phyloP scores from a whole-genome alignment of 73 alveolate species.

The Paraurostyla sp. region DNA sequence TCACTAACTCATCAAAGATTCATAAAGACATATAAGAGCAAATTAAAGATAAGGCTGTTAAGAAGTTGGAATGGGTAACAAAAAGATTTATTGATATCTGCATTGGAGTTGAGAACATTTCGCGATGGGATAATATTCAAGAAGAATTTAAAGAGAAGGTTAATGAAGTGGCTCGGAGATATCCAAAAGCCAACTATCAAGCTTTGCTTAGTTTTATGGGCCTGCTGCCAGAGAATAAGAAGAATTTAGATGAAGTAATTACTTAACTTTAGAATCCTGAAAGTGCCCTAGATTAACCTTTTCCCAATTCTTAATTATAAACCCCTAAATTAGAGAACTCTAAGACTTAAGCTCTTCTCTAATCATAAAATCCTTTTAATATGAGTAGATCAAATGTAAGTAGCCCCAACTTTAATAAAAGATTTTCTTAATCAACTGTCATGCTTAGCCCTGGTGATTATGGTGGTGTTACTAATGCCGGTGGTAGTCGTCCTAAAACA shows the following conservation, averaged over 20 bases:
- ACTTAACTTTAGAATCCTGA: not conserved
- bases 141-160: slow-evolving; percentile 57
- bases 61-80: slow-evolving; percentile 59
- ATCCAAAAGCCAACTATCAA: slow-evolving; percentile 57
- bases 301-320: too few relatives aligned
- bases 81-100: slow-evolving; percentile 68
- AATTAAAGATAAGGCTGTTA: slow-evolving; percentile 52
- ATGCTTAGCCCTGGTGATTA: slow-evolving; percentile 20
- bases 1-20: slow-evolving; percentile 39
- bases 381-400: not conserved
- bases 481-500: slow-evolving; percentile 24
- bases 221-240: slow-evolving; percentile 11
- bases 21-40: slow-evolving; percentile 40
- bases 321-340: not conserved
- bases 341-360: not conserved
- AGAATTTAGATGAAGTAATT: not conserved
- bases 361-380: too few relatives aligned
- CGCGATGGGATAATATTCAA: slow-evolving; percentile 64
- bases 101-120: slow-evolving; percentile 61
- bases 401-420: not conserved
- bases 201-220: slow-evolving; percentile 34
- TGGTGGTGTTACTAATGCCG: too few relatives aligned
- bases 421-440: not conserved
- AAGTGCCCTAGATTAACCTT: too few relatives aligned
- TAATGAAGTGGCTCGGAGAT: slow-evolving; percentile 54